These are phyloP conservation scores for Alternaria ethzedia DNA, from an alignment of 2,329 filamentous ascomycete genomes.

Conservation along the genomic window DNA sequence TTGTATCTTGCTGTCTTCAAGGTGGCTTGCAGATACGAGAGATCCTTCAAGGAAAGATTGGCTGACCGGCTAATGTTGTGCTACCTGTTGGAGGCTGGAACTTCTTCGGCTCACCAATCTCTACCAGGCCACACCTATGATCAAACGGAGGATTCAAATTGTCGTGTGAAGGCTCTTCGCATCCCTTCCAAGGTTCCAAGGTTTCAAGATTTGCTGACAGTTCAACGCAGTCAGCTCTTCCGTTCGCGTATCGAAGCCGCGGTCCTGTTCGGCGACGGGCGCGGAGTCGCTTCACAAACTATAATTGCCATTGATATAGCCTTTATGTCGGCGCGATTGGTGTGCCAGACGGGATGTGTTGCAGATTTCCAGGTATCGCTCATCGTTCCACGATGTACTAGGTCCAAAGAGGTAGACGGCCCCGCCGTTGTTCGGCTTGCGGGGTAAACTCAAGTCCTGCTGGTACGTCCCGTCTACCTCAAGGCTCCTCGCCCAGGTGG, in stretches of 20 bases:
- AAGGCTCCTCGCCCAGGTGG: neutral
- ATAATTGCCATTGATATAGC: conserved; percentile 1
- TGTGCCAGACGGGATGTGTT: neutral
- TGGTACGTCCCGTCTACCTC: neutral
- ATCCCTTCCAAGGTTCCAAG: neutral
- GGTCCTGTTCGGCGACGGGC: neutral
- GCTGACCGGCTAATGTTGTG: conserved; percentile 23
- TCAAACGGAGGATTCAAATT: neutral
- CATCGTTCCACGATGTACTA: conserved; percentile 3
- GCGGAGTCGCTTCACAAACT: neutral
- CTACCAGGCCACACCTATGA: neutral
- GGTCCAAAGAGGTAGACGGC: neutral
- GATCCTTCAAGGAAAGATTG: conserved; percentile 1
- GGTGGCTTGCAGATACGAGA: conserved; percentile 8
- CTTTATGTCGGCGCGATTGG: neutral
- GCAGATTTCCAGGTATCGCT: conserved; percentile 1
- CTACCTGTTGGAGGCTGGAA: neutral
- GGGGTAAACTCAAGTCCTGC: conserved; percentile 2
- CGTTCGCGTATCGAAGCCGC: conserved; percentile 2
- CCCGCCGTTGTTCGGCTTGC: conserved; percentile 1
- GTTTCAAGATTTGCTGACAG: neutral
- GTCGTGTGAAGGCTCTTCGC: neutral
- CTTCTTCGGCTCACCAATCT: neutral
- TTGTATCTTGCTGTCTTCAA: neutral
- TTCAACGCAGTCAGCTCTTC: conserved; percentile 4